Percentiles rank a stretch among this genome's conserved stretches.
Conservation (phyloP, 306 rosid species). For the Coriaria nepalensis region DNA sequence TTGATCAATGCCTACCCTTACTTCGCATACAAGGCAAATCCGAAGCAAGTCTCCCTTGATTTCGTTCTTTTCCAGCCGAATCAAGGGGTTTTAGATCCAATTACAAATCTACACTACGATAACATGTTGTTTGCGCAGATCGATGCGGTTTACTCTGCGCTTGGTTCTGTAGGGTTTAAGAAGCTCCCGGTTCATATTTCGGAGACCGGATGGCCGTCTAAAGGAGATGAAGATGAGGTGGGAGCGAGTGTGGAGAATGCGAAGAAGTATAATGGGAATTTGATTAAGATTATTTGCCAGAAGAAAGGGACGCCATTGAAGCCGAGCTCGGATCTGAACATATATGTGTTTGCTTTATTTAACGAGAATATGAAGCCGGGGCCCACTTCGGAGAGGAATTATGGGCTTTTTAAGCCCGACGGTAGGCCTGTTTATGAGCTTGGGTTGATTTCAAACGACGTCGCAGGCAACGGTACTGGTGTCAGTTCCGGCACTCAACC, state of each 20-base stretch:
- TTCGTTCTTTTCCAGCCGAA: conserved; percentile 78
- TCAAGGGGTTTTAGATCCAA: conserved; percentile 58
- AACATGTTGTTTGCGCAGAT: conserved; percentile 93
- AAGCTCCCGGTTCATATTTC: conserved; percentile 80
- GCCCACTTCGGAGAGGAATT: conserved; percentile 82
- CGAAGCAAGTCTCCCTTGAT: conserved; percentile 57
- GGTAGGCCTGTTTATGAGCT: conserved; percentile 57
- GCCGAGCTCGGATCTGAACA: conserved; percentile 62
- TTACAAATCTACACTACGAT: conserved; percentile 62
- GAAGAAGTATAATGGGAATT: conserved; percentile 72
- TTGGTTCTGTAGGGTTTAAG: conserved; percentile 36
- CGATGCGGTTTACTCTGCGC: conserved; percentile 76
- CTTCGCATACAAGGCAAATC: conserved; percentile 72
- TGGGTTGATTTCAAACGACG: conserved; percentile 24
- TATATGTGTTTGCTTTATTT: conserved; percentile 79
- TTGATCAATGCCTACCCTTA: conserved; percentile 91
- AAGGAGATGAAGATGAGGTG: conserved; percentile 69
- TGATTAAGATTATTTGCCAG: conserved; percentile 36
- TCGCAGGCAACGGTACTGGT: conserved; percentile 9
- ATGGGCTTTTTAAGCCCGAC: conserved; percentile 87
- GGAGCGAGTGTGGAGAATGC: conserved; percentile 82
- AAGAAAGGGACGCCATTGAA: conserved; percentile 73
- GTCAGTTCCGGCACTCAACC: conserved; percentile 18
- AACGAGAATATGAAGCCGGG: conserved; percentile 98
- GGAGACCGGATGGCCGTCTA: conserved; percentile 98